Conservation (phyloP, 768 basidiomycete species). For the Lenzites betulinus region DNA sequence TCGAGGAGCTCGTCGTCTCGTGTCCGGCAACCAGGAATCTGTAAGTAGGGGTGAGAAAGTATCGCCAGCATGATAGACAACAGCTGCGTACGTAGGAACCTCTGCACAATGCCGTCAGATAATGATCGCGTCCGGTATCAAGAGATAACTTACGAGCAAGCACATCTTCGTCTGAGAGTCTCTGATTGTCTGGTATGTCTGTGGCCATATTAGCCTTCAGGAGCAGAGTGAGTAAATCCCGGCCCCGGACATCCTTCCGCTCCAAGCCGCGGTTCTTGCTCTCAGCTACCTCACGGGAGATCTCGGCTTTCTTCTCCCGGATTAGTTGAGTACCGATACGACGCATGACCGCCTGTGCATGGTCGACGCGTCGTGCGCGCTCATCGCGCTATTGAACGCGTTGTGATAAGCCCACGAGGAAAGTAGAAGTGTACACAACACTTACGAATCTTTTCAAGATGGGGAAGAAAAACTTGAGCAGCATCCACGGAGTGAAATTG, state of each 20-base stretch:
- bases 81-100: slow-evolving; percentile 19
- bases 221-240: slow-evolving; percentile 62
- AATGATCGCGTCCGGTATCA: neutral
- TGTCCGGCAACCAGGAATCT: slow-evolving; percentile 38
- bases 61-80: neutral
- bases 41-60: neutral
- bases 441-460: slow-evolving; percentile 27
- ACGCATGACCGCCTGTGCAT: slow-evolving; percentile 26
- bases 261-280: slow-evolving; percentile 28
- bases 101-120: slow-evolving; percentile 3
- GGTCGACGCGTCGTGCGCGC: slow-evolving; percentile 1
- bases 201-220: slow-evolving; percentile 66
- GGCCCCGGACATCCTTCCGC: slow-evolving; percentile 38
- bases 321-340: slow-evolving; percentile 34
- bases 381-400: slow-evolving; percentile 18
- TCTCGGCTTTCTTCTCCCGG: slow-evolving; percentile 36
- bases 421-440: too few species aligned
- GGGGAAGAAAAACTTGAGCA: slow-evolving; percentile 24
- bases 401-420: neutral
- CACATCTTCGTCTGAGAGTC: slow-evolving; percentile 67
- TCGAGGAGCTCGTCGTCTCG: slow-evolving; percentile 43
- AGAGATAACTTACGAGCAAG: slow-evolving; percentile 46
- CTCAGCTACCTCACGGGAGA: slow-evolving; percentile 19
- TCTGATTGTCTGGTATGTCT: slow-evolving; percentile 56
- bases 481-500: neutral